These are phyloP conservation scores for Craterostigma plantagineum DNA, from an alignment of 257 asterid genomes.

Conservation along the genomic window DNA sequence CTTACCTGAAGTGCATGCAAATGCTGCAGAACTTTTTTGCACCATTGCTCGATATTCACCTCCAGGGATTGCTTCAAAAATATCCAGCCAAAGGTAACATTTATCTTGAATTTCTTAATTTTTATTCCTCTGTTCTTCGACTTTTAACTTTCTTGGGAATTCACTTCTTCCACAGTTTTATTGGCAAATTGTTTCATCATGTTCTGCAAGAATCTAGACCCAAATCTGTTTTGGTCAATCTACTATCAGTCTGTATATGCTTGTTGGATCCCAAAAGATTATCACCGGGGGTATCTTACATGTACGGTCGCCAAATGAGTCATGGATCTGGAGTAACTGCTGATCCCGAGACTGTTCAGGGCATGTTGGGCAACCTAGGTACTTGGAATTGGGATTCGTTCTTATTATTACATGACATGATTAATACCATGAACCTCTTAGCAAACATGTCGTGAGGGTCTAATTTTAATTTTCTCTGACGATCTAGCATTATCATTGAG, in stretches of 20 bases:
- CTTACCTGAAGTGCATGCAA: slow-evolving; percentile 80
- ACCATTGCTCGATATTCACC: slow-evolving; percentile 68
- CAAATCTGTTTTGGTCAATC: slow-evolving; percentile 47
- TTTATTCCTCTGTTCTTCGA: background rate
- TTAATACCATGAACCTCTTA: too few species aligned
- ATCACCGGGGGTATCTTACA: slow-evolving; percentile 38
- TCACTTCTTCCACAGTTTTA: slow-evolving; percentile 26
- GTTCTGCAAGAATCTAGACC: slow-evolving; percentile 53
- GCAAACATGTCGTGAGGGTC: too few species aligned
- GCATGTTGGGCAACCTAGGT: slow-evolving; percentile 60
- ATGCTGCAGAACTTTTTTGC: slow-evolving; percentile 88
- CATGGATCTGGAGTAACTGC: slow-evolving; percentile 23
- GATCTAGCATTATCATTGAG: too few species aligned
- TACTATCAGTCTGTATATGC: slow-evolving; percentile 46
- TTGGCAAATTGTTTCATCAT: slow-evolving; percentile 40
- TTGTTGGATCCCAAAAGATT: slow-evolving; percentile 54
- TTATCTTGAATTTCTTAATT: background rate
- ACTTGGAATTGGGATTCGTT: background rate
- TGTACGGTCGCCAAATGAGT: slow-evolving; percentile 30
- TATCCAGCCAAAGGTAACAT: slow-evolving; percentile 49
- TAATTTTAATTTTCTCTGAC: too few species aligned
- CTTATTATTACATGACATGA: too few species aligned
- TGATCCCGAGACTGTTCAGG: slow-evolving; percentile 33
- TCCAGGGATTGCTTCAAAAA: slow-evolving; percentile 45
- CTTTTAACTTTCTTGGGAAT: slow-evolving; percentile 2